phyloP scores from a whole-genome alignment of 2,329 filamentous ascomycete species.

The Eutypa lata region DNA sequence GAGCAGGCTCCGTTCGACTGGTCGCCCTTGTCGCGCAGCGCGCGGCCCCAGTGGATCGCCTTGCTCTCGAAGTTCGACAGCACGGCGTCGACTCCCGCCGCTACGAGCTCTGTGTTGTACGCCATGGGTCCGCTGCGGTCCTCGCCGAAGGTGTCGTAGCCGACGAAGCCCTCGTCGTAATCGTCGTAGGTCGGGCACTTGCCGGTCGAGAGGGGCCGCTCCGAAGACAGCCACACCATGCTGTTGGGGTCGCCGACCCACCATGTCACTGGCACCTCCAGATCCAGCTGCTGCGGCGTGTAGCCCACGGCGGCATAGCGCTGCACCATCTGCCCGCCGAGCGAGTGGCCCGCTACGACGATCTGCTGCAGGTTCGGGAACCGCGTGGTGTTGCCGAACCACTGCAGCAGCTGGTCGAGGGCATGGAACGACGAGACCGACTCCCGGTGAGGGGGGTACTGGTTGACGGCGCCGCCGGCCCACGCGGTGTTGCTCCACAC shows the following conservation, averaged over 20 bases:
- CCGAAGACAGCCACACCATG: constrained; percentile 3
- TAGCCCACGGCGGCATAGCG: constrained; percentile 11
- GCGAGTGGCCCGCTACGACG: constrained; percentile 9
- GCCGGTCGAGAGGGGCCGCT: constrained; percentile 2
- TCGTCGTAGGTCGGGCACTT: constrained; percentile 7
- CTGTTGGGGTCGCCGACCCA: constrained; percentile 12
- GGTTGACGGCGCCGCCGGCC: constrained; percentile 8
- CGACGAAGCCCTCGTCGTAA: constrained; percentile 7
- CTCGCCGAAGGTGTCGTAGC: constrained; percentile 5
- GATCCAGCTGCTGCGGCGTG: constrained; percentile 1
- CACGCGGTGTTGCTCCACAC: constrained; percentile 6
- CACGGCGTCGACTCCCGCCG: constrained; percentile 3
- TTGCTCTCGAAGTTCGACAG: constrained; percentile 4
- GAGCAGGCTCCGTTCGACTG: constrained; percentile 1
- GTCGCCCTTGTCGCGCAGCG: constrained; percentile 7
- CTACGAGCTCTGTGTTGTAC: constrained; percentile 7
- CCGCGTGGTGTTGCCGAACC: constrained; percentile 2
- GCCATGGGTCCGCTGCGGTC: constrained; percentile 1
- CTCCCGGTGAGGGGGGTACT: constrained; percentile 4
- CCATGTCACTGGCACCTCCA: constrained; percentile 5
- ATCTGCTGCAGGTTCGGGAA: constrained; percentile 11
- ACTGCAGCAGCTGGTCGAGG: constrained; percentile 9
- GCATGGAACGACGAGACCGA: constrained; percentile 4
- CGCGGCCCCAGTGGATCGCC: constrained; percentile 6
- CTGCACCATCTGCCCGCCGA: constrained; percentile 8